phyloP scores from a whole-genome alignment of 768 basidiomycete genomes.

The Naganishia vaughanmartiniae region DNA sequence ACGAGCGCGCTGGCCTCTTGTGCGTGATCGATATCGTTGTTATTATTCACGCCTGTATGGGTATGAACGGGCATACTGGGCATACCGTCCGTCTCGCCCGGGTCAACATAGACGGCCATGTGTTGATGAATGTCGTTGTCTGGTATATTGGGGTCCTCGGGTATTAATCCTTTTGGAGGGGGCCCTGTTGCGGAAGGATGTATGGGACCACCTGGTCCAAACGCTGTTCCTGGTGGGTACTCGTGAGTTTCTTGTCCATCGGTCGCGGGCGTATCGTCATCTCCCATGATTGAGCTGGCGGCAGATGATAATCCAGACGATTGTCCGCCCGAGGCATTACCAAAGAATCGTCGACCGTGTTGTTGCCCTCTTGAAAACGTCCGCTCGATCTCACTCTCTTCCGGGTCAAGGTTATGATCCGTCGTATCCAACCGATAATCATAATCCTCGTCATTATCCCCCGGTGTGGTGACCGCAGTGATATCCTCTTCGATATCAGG shows the following conservation, averaged over 20 bases:
- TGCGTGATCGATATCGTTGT: slow-evolving; percentile 25
- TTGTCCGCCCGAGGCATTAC: neutral
- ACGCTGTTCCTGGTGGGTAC: neutral
- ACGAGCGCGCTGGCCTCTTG: slow-evolving; percentile 47
- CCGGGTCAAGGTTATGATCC: slow-evolving; percentile 10
- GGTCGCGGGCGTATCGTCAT: neutral
- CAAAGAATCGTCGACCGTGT: neutral
- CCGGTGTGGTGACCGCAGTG: slow-evolving; percentile 11
- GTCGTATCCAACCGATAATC: slow-evolving; percentile 48
- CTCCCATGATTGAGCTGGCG: slow-evolving; percentile 17
- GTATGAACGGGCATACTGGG: slow-evolving; percentile 55
- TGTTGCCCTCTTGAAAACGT: neutral
- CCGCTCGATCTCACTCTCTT: slow-evolving; percentile 22
- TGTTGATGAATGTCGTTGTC: slow-evolving; percentile 31
- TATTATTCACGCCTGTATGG: slow-evolving; percentile 35
- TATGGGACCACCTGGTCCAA: slow-evolving; percentile 15
- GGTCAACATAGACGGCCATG: slow-evolving; percentile 58
- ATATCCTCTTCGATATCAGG: slow-evolving; percentile 20
- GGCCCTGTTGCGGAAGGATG: slow-evolving; percentile 26
- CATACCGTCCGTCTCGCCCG: slow-evolving; percentile 65
- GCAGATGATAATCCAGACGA: slow-evolving; percentile 8
- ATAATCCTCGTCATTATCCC: slow-evolving; percentile 45
- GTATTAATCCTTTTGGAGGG: slow-evolving; percentile 28
- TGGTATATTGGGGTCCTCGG: slow-evolving; percentile 11
- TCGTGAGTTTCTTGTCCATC: neutral